A percentile compares a stretch with the other conserved stretches of the same genome.
phyloP scores from a whole-genome alignment of 1,284 basidiomycete genomes.

The Somion occarium region DNA sequence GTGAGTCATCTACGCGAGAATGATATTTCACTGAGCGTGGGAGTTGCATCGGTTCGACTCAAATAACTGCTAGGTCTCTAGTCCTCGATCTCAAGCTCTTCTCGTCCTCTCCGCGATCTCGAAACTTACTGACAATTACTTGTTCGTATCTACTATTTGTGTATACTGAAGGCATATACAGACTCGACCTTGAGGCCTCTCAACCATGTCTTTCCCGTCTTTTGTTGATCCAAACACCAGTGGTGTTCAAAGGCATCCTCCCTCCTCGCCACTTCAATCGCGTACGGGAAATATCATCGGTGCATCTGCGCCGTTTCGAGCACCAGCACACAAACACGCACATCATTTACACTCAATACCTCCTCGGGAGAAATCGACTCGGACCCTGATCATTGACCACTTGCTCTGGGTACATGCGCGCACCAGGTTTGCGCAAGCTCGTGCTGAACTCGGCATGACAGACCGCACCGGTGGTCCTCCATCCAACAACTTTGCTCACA shows the following conservation, averaged over 20 bases:
- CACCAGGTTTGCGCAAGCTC: slow-evolving; percentile 75
- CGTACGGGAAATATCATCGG: slow-evolving; percentile 12
- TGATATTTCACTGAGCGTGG: too few species aligned
- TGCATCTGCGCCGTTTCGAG: slow-evolving; percentile 35
- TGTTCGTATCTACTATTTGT: too few species aligned
- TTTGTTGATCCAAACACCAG: not conserved
- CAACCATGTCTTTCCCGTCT: not conserved
- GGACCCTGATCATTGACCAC: slow-evolving; percentile 79
- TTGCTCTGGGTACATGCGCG: slow-evolving; percentile 77
- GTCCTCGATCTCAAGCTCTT: too few species aligned
- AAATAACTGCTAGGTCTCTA: too few species aligned
- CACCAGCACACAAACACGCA: slow-evolving; percentile 66
- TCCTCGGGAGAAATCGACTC: slow-evolving; percentile 72
- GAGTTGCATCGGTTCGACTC: too few species aligned
- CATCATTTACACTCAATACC: slow-evolving; percentile 75
- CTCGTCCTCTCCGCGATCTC: too few species aligned
- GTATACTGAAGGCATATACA: too few species aligned
- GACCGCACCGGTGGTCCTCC: slow-evolving; percentile 64
- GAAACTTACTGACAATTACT: too few species aligned
- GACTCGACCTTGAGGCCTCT: too few species aligned
- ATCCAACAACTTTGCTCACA: slow-evolving; percentile 50
- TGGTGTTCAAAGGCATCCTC: slow-evolving; percentile 19
- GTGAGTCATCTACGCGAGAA: too few species aligned
- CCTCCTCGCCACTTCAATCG: slow-evolving; percentile 25
- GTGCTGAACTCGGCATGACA: slow-evolving; percentile 78